Evolutionary conservation across 2,329 filamentous ascomycete species (phyloP), one percentile per base, ranked within the genome.

Genomic region (Colletotrichum horii): DNA sequence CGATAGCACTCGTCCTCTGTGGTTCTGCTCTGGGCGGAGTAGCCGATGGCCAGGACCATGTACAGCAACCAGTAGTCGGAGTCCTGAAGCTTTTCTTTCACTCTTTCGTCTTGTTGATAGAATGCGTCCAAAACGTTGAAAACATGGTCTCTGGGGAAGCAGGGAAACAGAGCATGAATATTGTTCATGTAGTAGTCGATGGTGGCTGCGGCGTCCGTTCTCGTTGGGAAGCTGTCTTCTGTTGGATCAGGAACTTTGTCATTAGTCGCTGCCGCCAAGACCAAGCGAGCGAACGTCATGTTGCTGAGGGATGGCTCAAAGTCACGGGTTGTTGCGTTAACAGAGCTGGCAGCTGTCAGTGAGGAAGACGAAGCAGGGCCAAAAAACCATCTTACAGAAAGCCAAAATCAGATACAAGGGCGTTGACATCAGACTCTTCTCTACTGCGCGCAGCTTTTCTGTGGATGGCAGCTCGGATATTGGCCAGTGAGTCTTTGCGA

Each of bases 311-410:
- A 95, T 11, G 95, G 94, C 83, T 98, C 95, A 81, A 98, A 98
- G 83, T 98, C 97, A 81, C 96, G 91, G 2, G 96, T 96, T 0
- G 96, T 98, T 32, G 97, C 96, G 86, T 98, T 98, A 81, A 99
- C 95, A 7, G 96, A 95, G 71, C 95, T 97, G 80, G 19, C 65
- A 43, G 19, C 38, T 74, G 38, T 76, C 65, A 64, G 55, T 65
- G 28, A 55, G 43, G 36, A 43, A 28, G 26, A 24, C 65, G 61
- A 15, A 32, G 52, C 14, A 19, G 62, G 22, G 15, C 4, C 61
- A 69, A 62, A 55, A 5, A 62, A 73, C 58, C 56, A 61, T 26
- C 32, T 83, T 93, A 97, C 93, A 98, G 86, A 81, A 95, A 96
- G 70, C 96, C 96, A 88, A 98, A 98, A 81, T 98, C 96, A 1